These are phyloP conservation scores for Excoecaria cochinchinensis DNA, from an alignment of 345 rosid genomes.

Conservation along the genomic window DNA sequence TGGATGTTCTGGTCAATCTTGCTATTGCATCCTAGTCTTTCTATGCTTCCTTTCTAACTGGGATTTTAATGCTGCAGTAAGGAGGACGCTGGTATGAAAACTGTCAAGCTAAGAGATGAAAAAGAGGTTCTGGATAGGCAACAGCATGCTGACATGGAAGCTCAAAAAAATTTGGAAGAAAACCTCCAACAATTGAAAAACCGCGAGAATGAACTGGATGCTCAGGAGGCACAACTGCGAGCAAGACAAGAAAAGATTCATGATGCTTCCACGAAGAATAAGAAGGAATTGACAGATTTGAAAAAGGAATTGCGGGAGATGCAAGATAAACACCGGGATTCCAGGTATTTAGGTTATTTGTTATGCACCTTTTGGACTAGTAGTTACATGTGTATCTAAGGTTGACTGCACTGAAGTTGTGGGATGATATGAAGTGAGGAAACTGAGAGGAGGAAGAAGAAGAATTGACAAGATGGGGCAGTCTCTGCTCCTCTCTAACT, in stretches of 20 bases:
- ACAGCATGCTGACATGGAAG: conserved; percentile 87
- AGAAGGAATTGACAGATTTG: conserved; percentile 55
- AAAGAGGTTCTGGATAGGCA: conserved; percentile 95
- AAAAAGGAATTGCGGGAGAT: conserved; percentile 62
- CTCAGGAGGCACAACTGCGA: conserved; percentile 77
- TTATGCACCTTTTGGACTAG: neutral
- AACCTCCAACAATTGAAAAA: conserved; percentile 81
- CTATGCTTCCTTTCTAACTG: neutral
- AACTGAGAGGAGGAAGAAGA: neutral
- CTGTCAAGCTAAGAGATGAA: conserved; percentile 85
- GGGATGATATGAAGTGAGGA: neutral
- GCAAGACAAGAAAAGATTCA: conserved; percentile 56
- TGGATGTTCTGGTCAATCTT: neutral
- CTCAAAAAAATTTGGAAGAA: conserved; percentile 88
- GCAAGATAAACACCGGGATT: conserved; percentile 72
- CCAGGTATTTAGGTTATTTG: conserved; percentile 49
- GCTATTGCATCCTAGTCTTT: neutral
- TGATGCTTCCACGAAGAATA: conserved; percentile 58
- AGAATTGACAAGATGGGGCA: neutral
- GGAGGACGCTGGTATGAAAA: conserved; percentile 92
- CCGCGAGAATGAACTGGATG: conserved; percentile 67
- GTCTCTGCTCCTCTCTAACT: neutral
- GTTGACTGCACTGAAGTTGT: neutral
- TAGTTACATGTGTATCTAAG: neutral
- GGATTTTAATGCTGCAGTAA: conserved; percentile 54